phyloP scores from a whole-genome alignment of 2,329 filamentous ascomycete genomes.

The Fusarium siculi region DNA sequence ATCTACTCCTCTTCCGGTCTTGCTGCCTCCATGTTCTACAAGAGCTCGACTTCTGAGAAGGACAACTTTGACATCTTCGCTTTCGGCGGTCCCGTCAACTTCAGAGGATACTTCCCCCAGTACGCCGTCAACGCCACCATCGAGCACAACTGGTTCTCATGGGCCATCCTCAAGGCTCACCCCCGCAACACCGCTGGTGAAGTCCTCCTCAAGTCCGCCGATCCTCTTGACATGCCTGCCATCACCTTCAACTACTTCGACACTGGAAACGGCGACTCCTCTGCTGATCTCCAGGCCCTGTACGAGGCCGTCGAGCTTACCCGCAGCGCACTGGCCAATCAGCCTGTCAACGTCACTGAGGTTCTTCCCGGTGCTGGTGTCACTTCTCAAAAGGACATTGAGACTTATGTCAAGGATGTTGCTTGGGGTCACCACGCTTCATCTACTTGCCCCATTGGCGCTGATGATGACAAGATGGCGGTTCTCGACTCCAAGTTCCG shows the following conservation, averaged over 20 bases:
- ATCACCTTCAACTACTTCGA: conserved; percentile 73
- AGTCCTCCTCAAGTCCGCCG: conserved; percentile 67
- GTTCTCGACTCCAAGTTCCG: conserved; percentile 62
- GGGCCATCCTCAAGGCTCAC: conserved; percentile 67
- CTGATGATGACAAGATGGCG: conserved; percentile 47
- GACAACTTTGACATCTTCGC: conserved; percentile 62
- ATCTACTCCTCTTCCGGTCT: conserved; percentile 61
- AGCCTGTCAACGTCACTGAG: conserved; percentile 37
- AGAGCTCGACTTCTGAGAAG: conserved; percentile 50
- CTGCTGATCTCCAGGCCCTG: conserved; percentile 62
- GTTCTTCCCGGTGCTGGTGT: conserved; percentile 28
- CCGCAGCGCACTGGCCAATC: conserved; percentile 53
- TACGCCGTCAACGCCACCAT: conserved; percentile 59
- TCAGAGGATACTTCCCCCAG: conserved; percentile 66
- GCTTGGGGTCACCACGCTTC: conserved; percentile 51
- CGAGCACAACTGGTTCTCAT: conserved; percentile 55
- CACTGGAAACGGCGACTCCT: conserved; percentile 58
- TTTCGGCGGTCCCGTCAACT: conserved; percentile 65
- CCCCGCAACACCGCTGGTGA: conserved; percentile 70
- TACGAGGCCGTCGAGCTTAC: conserved; percentile 65
- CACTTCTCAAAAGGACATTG: conserved; percentile 28
- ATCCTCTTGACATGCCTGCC: conserved; percentile 71
- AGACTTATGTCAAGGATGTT: conserved; percentile 44
- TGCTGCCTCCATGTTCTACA: conserved; percentile 57
- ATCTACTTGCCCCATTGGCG: conserved; percentile 48